Conservation (phyloP, 225 moss, liverwort and hornwort species). For the Lunularia cruciata region DNA sequence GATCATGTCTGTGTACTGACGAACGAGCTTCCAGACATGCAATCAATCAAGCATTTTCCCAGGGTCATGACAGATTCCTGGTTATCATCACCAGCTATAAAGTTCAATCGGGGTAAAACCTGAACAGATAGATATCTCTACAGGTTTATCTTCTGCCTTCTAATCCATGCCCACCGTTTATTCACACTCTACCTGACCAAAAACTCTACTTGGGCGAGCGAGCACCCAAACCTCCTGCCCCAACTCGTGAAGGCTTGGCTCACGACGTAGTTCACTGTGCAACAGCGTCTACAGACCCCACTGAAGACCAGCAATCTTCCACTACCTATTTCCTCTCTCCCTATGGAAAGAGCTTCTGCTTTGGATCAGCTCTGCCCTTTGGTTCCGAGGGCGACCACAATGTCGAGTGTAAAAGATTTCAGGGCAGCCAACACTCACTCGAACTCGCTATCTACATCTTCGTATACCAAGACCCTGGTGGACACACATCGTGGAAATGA, state of each 20-base stretch:
- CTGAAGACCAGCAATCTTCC: background rate
- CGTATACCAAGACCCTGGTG: background rate
- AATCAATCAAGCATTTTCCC: too few relatives aligned
- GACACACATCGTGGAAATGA: background rate
- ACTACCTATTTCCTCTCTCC: background rate
- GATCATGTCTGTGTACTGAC: too few relatives aligned
- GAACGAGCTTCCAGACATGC: too few relatives aligned
- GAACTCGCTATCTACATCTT: background rate
- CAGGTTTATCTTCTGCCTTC: too few relatives aligned
- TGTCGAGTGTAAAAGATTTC: too few relatives aligned
- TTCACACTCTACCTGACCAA: background rate
- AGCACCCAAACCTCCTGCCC: background rate
- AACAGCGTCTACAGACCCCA: background rate
- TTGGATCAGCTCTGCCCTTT: too few relatives aligned
- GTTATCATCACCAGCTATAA: too few relatives aligned
- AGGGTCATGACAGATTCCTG: too few relatives aligned
- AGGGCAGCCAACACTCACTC: background rate
- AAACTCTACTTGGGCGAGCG: background rate
- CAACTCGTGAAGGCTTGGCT: background rate
- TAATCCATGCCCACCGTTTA: too few relatives aligned
- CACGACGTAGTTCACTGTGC: background rate
- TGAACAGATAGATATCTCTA: too few relatives aligned
- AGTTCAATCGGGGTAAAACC: too few relatives aligned
- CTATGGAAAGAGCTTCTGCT: background rate
- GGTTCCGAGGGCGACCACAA: too few relatives aligned